Base-by-base conservation (phyloP, 73 alveolate genomes). In the Blepharisma japonicum region DNA sequence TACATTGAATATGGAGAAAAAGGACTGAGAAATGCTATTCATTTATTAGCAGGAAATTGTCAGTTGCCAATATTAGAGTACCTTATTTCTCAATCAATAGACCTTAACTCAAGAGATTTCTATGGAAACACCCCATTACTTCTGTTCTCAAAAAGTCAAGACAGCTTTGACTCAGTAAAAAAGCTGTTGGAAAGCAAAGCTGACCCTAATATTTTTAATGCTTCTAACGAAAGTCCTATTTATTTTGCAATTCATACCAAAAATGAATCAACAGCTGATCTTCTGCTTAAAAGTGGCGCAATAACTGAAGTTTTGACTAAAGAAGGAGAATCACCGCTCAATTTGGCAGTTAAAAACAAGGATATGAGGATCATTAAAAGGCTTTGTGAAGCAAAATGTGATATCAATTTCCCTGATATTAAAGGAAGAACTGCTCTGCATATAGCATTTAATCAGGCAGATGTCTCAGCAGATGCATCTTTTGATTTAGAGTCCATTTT, bases 381-480 rank as follows among this genome's bases (percentile, higher is more conserved):
- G 9, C 56, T 88, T 5, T 45, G 86, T 9, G 82, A 68, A 0
- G 25, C 21, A 6, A 87, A 86, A 45, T 93, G 93, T 38, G 83
- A 83, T 39, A 77, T 86, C 9, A 86, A 82, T 45, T 70, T 81
- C 23, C 55, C 86, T 51, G 96, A 89, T 70, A 78, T 81, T 32
- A 56, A 78, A 9, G 87, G 86, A 45, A 89, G 96, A 78, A 86
- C 78, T 38, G 79, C 86, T n/a, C 82, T 89, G 8, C 96, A 89
- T 82, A 87, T 80, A 70, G 96, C 96, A 6, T 61, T 89, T 55
- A 89, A 89, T 53, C 68, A 55, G 81, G 66, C 86, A 1, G 82
- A 85, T 82, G 83, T 83, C 8, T 81, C 87, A 32, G 96, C 96
- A 11, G 89, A 89, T 82, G 96, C 96, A 32, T 81, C 91, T 68